Base-by-base conservation (phyloP, 2,329 filamentous ascomycete species). In the Metarhizium humberi region DNA sequence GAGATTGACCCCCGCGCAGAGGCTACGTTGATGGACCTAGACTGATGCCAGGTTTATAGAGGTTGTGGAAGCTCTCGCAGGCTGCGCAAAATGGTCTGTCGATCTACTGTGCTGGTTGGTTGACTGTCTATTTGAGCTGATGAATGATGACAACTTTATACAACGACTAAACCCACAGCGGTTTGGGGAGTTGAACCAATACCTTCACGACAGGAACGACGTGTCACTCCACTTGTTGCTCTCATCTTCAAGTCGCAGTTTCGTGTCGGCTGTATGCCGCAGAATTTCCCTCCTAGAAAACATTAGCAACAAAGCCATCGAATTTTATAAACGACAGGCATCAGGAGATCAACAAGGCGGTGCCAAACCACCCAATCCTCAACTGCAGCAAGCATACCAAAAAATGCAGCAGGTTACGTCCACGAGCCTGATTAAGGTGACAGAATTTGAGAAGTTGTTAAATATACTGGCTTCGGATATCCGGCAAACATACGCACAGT, bases 51-150 rank as follows among this genome's bases (percentile, higher is more conserved):
- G 18, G n/a, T 5, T n/a, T 13, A 13, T 53, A 84, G 89, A 92
- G 65, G 82, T 90, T 13, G 80, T 92, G 2, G 81, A 85, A 45
- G 81, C 85, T 48, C 74, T 95, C 11, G 80, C 85, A 5, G 88
- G 89, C 25, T 87, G 90, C 54, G 82, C 87, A 4, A 85, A 81
- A 64, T 96, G 92, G 92, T 82, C 82, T 0, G 76, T 91, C 40
- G 86, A 92, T 57, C 75, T 95, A 14, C 69, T 86, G 49, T 75
- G 78, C 2, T 86, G 82, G 80, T 67, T 86, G 11, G 73, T 75
- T n/a, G 81, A 86, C 61, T 75, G 75, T 18, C 70, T 86, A 2
- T 81, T 85, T 58, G 70, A 75, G 45, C 74, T 86, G 11, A 72
- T 78, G 51, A 75, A 77, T 51, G 79, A 83, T 56, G 64, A 64